phyloP scores from a whole-genome alignment of 2,329 filamentous ascomycete genomes.

The Diplodia sapinea region DNA sequence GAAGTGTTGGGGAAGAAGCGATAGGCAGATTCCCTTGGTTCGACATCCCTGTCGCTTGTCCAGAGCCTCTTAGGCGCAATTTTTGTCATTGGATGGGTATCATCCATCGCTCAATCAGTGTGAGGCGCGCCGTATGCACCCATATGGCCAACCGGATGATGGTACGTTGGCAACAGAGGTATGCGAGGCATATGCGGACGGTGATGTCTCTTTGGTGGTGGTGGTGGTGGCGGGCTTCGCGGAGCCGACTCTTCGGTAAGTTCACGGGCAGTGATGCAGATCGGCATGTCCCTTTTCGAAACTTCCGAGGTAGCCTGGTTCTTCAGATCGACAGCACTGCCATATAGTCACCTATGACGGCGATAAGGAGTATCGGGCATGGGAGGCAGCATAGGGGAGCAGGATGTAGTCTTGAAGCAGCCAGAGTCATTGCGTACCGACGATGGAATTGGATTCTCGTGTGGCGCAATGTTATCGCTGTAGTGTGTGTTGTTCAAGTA shows the following conservation, averaged over 20 bases:
- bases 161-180: not conserved
- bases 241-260: not conserved
- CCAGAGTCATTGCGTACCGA: conserved; percentile 7
- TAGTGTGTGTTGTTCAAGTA: conserved; percentile 13
- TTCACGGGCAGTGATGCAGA: conserved; percentile 1
- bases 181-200: conserved; percentile 7
- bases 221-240: not conserved
- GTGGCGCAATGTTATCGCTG: conserved; percentile 13
- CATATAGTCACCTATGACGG: conserved; percentile 22
- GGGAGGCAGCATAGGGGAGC: conserved; percentile 2
- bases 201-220: not conserved
- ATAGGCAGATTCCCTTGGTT: too few relatives aligned
- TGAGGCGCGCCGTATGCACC: conserved; percentile 1
- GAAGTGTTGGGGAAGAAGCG: not conserved
- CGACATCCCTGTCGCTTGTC: too few relatives aligned
- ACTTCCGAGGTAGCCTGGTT: not conserved
- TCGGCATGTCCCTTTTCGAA: conserved; percentile 8
- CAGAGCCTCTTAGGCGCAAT: not conserved
- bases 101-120: not conserved
- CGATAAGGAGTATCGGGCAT: conserved; percentile 21
- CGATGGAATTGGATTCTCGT: conserved; percentile 13
- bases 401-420: conserved; percentile 12
- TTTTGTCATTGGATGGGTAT: not conserved
- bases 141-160: conserved; percentile 6
- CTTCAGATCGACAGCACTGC: not conserved